Base-by-base conservation (phyloP, 2,329 filamentous ascomycete species). In the Epichloe bromicola region DNA sequence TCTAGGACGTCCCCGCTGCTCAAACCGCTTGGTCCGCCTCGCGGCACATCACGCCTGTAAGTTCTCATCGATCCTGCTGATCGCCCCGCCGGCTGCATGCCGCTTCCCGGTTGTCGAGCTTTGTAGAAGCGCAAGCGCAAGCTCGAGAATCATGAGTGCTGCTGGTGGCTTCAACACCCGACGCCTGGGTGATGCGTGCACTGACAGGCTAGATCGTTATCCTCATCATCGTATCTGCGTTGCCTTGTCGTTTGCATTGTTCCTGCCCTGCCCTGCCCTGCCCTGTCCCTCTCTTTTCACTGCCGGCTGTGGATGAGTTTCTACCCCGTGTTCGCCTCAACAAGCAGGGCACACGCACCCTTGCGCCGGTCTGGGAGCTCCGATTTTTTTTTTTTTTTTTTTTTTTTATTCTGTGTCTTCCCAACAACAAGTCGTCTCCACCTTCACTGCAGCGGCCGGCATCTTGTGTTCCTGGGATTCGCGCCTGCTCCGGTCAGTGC, bases 331-430 rank as follows among this genome's bases (percentile, higher is more conserved):
- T 39, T n/a, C 47, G 46, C 41, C 45, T 45, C 38, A 39, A 39
- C 38, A 39, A 39, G 41, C 51, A 50, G 54, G 55, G 26, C 26
- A 30, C 26, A 30, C 49, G 53, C 51, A 54, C 49, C 50, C 53
- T 52, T 54, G 55, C 51, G 53, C 51, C 51, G 50, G 56, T 48
- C 52, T 40, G 49, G 52, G 50, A 54, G 52, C 50, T 54, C 51
- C 12, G 38, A 5, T 51, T 56, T 51, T 53, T 4, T 44, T 48
- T 26, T 53, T 4, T 39, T 47, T 20, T 53, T 4, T 43, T 47
- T n/a, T 53, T 4, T 43, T 47, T n/a, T n/a, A n/a, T n/a, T 19
- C 30, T 41, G 38, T 37, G n/a, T 37, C 26, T 30, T 30, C 26
- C 26, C 26, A 30, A 30, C 26, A 30, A 30, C 26, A 30, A 14